These are phyloP conservation scores for Fusarium newnesense DNA, from an alignment of 2,329 filamentous ascomycete species.

Conservation along the genomic window DNA sequence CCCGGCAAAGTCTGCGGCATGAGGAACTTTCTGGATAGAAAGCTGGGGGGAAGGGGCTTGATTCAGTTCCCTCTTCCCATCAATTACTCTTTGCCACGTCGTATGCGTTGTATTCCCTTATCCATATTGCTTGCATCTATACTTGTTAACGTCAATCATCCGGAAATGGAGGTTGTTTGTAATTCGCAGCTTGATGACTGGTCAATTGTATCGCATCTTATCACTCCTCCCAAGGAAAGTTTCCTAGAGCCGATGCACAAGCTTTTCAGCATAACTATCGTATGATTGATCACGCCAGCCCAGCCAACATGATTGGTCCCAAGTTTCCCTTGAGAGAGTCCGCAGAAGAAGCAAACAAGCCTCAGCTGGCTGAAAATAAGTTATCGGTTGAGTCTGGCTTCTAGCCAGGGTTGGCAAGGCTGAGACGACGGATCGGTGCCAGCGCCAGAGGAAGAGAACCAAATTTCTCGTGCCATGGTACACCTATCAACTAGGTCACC, in stretches of 20 bases:
- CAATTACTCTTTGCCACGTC: background rate
- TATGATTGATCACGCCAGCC: conserved; percentile 43
- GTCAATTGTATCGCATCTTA: conserved; percentile 4
- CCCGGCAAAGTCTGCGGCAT: background rate
- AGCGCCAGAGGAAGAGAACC: conserved; percentile 19
- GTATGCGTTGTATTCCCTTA: background rate
- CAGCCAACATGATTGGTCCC: conserved; percentile 22
- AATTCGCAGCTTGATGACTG: conserved; percentile 23
- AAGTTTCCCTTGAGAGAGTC: background rate
- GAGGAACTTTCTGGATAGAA: background rate
- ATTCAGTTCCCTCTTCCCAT: background rate
- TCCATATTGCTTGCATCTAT: background rate
- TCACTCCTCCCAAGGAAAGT: conserved; percentile 9
- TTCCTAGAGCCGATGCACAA: conserved; percentile 6
- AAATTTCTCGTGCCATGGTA: conserved; percentile 25
- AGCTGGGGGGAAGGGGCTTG: background rate
- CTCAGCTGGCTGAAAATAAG: background rate
- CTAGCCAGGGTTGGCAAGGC: conserved; percentile 39
- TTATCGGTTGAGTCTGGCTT: conserved; percentile 5
- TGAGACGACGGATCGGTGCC: conserved; percentile 39
- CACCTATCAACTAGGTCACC: background rate
- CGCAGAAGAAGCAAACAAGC: conserved; percentile 34
- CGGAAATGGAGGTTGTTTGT: conserved; percentile 19
- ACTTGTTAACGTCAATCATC: background rate
- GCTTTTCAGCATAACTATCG: conserved; percentile 30